Percentiles rank a stretch among this genome's conserved stretches.
phyloP scores from a whole-genome alignment of 257 asterid genomes.

The Eucommia ulmoides region DNA sequence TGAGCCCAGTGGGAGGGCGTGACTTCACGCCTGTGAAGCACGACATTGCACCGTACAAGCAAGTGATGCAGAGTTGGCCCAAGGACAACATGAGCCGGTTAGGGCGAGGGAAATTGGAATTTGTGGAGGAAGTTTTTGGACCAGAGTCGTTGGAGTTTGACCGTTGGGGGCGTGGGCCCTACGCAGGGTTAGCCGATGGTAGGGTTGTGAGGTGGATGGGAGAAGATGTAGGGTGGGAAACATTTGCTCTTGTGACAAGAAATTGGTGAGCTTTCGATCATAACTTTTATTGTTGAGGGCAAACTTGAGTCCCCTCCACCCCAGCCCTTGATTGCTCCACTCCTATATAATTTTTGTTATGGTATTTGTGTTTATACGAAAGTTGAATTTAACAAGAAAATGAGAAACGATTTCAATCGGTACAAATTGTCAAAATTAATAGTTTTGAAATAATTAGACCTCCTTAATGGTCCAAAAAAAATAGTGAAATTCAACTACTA shows the following conservation, averaged over 20 bases:
- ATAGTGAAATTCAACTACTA: background rate
- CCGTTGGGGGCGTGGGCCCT: conserved; percentile 60
- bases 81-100: conserved; percentile 59
- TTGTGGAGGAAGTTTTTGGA: conserved; percentile 55
- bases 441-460: background rate
- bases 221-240: conserved; percentile 60
- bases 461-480: background rate
- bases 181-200: conserved; percentile 85
- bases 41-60: conserved; percentile 47
- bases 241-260: conserved; percentile 62
- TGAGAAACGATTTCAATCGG: background rate
- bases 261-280: conserved; percentile 36
- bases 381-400: background rate
- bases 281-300: background rate
- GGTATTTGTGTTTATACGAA: too few species aligned
- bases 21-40: conserved; percentile 65
- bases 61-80: conserved; percentile 68
- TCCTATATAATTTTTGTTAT: too few species aligned
- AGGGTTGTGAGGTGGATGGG: conserved; percentile 92
- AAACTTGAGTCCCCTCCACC: background rate
- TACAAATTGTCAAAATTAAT: too few species aligned
- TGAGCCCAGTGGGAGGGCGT: conserved; percentile 70
- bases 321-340: too few species aligned
- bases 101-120: conserved; percentile 51
- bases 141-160: conserved; percentile 91